Evolutionary conservation across 306 rosid species (phyloP).

Genomic region (Astragalus membranaceus): DNA sequence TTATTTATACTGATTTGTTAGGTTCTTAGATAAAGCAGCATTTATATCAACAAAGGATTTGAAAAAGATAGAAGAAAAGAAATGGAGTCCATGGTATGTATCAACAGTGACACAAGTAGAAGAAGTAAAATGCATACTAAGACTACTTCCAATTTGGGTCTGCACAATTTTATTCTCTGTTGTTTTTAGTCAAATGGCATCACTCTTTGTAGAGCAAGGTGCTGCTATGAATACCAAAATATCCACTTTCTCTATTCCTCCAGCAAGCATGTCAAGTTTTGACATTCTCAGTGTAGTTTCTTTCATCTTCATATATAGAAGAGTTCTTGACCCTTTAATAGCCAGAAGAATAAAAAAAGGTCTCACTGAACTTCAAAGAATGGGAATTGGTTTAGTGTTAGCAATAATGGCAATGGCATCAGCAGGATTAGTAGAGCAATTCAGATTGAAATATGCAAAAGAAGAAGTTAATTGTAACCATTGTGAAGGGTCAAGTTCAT

Average conservation of each 20-base stretch:
- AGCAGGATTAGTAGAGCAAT: constrained; percentile 59
- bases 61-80: constrained; percentile 7
- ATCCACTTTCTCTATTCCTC: constrained; percentile 60
- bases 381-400: constrained; percentile 74
- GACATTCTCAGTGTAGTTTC: constrained; percentile 70
- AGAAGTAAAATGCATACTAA: constrained; percentile 69
- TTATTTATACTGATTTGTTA: neutral
- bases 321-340: constrained; percentile 44
- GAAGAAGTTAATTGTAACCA: constrained; percentile 16
- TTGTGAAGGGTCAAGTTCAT: constrained; percentile 43
- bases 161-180: constrained; percentile 77
- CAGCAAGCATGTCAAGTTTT: constrained; percentile 83
- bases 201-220: constrained; percentile 85
- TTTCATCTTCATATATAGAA: constrained; percentile 56
- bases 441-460: constrained; percentile 36
- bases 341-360: constrained; percentile 25
- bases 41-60: constrained; percentile 37
- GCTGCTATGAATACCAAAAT: constrained; percentile 58
- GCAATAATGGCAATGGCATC: constrained; percentile 61
- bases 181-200: constrained; percentile 84
- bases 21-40: constrained; percentile 81
- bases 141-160: constrained; percentile 77
- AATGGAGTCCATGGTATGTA: constrained; percentile 52
- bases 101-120: constrained; percentile 70
- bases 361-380: constrained; percentile 62